Evolutionary conservation across 768 basidiomycete genomes (phyloP), one percentile per base, ranked within the genome.

Genomic region (Lactarius pseudohatsudake): DNA sequence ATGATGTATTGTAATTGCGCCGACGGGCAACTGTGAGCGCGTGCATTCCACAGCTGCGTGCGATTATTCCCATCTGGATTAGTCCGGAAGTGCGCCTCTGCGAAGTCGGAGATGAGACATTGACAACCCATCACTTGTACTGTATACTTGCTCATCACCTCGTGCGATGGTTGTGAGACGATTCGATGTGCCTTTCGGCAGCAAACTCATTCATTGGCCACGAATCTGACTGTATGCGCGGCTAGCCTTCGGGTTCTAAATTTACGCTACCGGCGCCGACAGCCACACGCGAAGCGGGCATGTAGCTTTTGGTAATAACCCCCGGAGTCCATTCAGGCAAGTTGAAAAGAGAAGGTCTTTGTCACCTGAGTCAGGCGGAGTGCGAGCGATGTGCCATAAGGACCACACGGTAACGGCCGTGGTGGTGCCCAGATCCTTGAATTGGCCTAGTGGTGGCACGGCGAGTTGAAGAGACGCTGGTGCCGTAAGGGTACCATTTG

Each of bases 371-470:
- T 30, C 26, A 26, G 26, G 28, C 28, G 1, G 28, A 28, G 28
- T 53, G 50, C 22, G 22, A 15, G 50, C 22, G 13, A 41, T 8
- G 34, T 57, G 10, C 10, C 57, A 26, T 57, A 45, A 64, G 2
- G n/a, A 9, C 20, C 43, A 28, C 20, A 57, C 40, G 8, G 64
- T 45, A 61, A 50, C 47, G 28, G 54, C 28, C 8, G 18, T 9
- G 43, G 56, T 53, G 13, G 56, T 53, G 13, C 47, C 20, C 50
- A 41, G 7, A 58, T 34, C 4, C 61, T 62, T 41, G 28, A 53
- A 58, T 32, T 62, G 41, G 65, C 22, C 26, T 58, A 66, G 47
- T 53, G 41, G 38, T 15, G 47, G 47, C n/a, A n/a, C 11, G 4
- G 22, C 3, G 22, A 50, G 4, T 2, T 13, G 50, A 26, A 53